Evolutionary conservation across 2,329 filamentous ascomycete species (phyloP).

Genomic region (Coniochaeta ligniaria): DNA sequence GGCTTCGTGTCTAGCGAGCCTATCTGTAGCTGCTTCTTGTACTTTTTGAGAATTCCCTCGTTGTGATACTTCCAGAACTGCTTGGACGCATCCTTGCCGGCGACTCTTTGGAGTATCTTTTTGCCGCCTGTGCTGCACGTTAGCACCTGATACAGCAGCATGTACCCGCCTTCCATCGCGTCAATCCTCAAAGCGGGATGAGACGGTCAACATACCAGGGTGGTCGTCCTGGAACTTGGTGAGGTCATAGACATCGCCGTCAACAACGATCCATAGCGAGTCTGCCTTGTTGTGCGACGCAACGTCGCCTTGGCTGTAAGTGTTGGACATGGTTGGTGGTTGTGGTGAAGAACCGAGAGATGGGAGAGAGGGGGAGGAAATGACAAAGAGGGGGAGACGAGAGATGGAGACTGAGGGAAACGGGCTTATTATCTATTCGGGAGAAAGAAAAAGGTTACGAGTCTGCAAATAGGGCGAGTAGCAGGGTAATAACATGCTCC

Average conservation of each 20-base stretch:
- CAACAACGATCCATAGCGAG: slow-evolving; percentile 82
- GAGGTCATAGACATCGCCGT: slow-evolving; percentile 92
- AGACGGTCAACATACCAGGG: slow-evolving; percentile 50
- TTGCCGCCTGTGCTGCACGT: slow-evolving; percentile 40
- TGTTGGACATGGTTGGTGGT: slow-evolving; percentile 68
- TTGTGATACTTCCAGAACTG: slow-evolving; percentile 75
- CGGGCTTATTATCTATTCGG: background rate
- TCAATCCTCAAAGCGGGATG: background rate
- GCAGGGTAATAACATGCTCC: background rate
- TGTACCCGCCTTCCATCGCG: too few relatives aligned
- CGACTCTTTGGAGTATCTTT: slow-evolving; percentile 57
- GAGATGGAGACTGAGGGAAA: background rate
- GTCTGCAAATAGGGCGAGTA: background rate
- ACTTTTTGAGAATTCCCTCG: slow-evolving; percentile 83
- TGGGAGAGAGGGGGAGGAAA: background rate
- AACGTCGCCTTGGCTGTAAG: slow-evolving; percentile 78
- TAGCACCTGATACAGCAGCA: background rate
- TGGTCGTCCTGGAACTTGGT: slow-evolving; percentile 84
- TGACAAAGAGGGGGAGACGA: background rate
- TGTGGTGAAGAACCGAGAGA: background rate
- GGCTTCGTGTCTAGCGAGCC: slow-evolving; percentile 88
- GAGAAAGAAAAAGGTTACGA: background rate
- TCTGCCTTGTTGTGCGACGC: slow-evolving; percentile 85
- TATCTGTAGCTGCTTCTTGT: slow-evolving; percentile 66
- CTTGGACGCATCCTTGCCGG: slow-evolving; percentile 59